Base-by-base conservation (phyloP, 2,329 filamentous ascomycete species). In the Aspergillus puulaauensis region DNA sequence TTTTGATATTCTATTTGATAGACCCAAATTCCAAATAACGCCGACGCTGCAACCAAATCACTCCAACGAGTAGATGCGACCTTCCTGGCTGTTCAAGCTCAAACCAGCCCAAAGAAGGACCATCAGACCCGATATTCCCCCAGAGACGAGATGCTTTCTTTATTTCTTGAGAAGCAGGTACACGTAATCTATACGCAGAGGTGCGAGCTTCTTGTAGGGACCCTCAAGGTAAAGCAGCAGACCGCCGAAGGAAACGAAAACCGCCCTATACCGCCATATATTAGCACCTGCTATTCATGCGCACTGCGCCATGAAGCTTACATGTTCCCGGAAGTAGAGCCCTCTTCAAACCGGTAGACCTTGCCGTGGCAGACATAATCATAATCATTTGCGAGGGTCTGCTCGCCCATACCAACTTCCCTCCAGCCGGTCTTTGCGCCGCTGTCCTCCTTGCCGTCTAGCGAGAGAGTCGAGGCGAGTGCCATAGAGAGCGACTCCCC, bases 161-260 rank as follows among this genome's bases (percentile, higher is more conserved):
- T 73, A 93, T 86, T 96, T 96, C 86, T 97, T 99, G 67, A 96
- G 81, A 60, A 98, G 83, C 60, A 99, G 84, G 74, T 99, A 99
- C 63, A 96, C 87, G 72, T 96, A 89, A 74, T 99, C 95, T 69
- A 97, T 93, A 68, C 92, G 86, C 70, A 99, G 79, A 27, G 92
- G 90, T 35, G 90, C 96, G 62, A 99, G 85, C 81, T 96, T 97
- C 82, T 95, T 96, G 76, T 96, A 95, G 2, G 95, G 95, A 6
- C 96, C 95, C 70, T 96, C 90, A 56, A 99, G 83, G 68, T 89
- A 91, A 78, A 98, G 88, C 68, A 99, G 78, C 63, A 99, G 80
- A 7, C 95, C 95, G 48, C 95, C 95, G 69, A 97, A 99, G 1
- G 92, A 96, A 66, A 96, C 84, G 77, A 93, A 99, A 27, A 92